These are phyloP conservation scores for Thraustotheca clavata DNA, from an alignment of 352 stramenopile genomes.

Conservation along the genomic window DNA sequence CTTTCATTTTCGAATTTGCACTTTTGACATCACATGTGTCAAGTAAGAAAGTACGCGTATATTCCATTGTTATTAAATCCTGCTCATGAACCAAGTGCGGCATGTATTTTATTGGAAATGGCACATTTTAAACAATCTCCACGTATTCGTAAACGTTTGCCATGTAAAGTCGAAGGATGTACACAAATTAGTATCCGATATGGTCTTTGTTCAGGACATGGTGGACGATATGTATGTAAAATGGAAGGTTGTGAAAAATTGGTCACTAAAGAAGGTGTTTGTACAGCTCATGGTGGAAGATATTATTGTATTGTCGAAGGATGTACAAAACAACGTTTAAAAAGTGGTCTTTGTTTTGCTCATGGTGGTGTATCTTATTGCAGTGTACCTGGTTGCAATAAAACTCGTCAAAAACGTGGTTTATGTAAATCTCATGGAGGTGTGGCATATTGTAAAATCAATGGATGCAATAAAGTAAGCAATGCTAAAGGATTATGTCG, in stretches of 20 bases:
- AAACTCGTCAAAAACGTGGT: slow-evolving; percentile 31
- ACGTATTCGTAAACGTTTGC: neutral
- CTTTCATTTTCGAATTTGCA: slow-evolving; percentile 8
- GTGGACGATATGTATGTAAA: slow-evolving; percentile 60
- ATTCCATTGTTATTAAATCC: slow-evolving; percentile 16
- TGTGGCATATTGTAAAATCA: slow-evolving; percentile 1
- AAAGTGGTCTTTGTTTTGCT: slow-evolving; percentile 58
- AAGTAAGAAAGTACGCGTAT: slow-evolving; percentile 9
- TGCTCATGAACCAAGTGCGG: neutral
- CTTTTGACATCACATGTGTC: no score
- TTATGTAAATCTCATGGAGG: slow-evolving; percentile 25
- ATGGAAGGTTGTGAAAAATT: slow-evolving; percentile 66
- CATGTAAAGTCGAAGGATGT: slow-evolving; percentile 47
- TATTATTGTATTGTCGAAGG: slow-evolving; percentile 70
- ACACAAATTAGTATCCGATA: slow-evolving; percentile 72
- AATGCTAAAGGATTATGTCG: slow-evolving; percentile 38
- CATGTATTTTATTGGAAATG: slow-evolving; percentile 12
- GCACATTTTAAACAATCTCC: neutral
- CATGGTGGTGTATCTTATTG: slow-evolving; percentile 22
- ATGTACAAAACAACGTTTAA: slow-evolving; percentile 80
- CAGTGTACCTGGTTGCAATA: slow-evolving; percentile 26
- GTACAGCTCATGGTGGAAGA: slow-evolving; percentile 44
- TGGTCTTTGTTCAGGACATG: slow-evolving; percentile 62
- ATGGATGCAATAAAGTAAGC: slow-evolving; percentile 9
- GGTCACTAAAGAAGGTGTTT: slow-evolving; percentile 48